Evolutionary conservation across 2,329 filamentous ascomycete species (phyloP), one percentile per base, ranked within the genome.

Genomic region (Cladosporium sp.): DNA sequence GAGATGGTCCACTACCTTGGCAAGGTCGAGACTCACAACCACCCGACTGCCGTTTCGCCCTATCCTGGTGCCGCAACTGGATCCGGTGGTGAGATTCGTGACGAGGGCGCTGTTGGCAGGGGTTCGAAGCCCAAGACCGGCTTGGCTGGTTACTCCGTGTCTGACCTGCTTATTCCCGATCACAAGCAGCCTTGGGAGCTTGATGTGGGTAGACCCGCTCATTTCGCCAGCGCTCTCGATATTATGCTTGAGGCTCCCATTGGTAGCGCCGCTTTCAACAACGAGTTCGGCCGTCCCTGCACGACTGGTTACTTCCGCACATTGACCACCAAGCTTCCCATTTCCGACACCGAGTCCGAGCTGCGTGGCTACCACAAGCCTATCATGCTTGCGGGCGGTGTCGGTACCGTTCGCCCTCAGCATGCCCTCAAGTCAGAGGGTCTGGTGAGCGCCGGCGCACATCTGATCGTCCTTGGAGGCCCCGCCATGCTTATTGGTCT

Each of bases 201-300:
- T 27, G 88, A 96, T 63, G 80, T 96, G 50, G 93, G 93, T 43
- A 91, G 87, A 64, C 93, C 93, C 4, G 80, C 83, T 39, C 93
- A 99, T 70, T 93, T 96, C 64, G 91, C 93, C 17, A 95, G 89
- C 73, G 90, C 88, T 71, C 75, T 96, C 32, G 91, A 97, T 66
- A 97, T 99, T 61, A 97, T 99, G 92, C 77, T 97, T 9, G 92
- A 99, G 68, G 93, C 90, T 0, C 93, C 93, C 0, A 93, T 99
- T 60, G 93, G 93, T 30, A 93, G 88, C 61, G 93, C 93, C 44
- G 84, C 89, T 17, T 97, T 95, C 77, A 97, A 97, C 76, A 99
- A 99, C 65, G 93, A 96, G 65, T 99, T 97, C 63, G 93, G 93
- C 20, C 82, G 93, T 32, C 92, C 93, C 30, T 90, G 86, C 64